Evolutionary conservation across 2,329 filamentous ascomycete species (phyloP).

Genomic region (Penicillium sp.): DNA sequence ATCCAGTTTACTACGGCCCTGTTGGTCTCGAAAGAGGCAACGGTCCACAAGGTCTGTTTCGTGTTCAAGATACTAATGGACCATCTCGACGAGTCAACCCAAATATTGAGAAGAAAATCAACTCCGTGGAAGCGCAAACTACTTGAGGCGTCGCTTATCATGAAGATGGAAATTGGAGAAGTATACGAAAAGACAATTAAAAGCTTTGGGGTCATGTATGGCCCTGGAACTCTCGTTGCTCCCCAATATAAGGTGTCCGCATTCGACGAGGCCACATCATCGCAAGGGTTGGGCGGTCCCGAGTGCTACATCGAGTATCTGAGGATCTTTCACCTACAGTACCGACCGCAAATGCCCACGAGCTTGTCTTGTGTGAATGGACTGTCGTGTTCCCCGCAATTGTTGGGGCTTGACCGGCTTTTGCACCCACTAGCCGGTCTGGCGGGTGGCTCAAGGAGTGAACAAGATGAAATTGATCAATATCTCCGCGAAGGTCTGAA

Average conservation of each 20-base stretch:
- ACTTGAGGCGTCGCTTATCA: background rate
- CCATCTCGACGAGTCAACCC: background rate
- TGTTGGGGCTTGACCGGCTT: background rate
- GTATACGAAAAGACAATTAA: too few relatives aligned
- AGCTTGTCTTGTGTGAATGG: constrained; percentile 1
- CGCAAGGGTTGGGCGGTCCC: background rate
- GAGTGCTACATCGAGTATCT: background rate
- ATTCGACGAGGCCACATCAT: background rate
- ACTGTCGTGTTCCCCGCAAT: background rate
- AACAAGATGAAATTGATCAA: too few relatives aligned
- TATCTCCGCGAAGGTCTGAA: too few relatives aligned
- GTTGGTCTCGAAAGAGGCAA: background rate
- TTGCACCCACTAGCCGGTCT: background rate
- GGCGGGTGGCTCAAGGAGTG: background rate
- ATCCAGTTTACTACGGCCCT: constrained; percentile 1
- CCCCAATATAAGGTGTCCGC: background rate
- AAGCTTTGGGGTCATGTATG: too few relatives aligned
- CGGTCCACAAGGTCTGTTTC: background rate
- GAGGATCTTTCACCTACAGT: constrained; percentile 1
- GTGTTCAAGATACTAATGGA: constrained; percentile 1
- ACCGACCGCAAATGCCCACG: constrained; percentile 1
- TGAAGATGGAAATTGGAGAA: too few relatives aligned
- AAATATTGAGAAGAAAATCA: background rate
- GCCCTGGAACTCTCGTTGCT: too few relatives aligned
- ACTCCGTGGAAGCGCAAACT: background rate